A percentile compares a stretch with the other conserved stretches of the same genome.
These are phyloP conservation scores for Solanum sitiens DNA, from an alignment of 257 asterid species.

Conservation along the genomic window DNA sequence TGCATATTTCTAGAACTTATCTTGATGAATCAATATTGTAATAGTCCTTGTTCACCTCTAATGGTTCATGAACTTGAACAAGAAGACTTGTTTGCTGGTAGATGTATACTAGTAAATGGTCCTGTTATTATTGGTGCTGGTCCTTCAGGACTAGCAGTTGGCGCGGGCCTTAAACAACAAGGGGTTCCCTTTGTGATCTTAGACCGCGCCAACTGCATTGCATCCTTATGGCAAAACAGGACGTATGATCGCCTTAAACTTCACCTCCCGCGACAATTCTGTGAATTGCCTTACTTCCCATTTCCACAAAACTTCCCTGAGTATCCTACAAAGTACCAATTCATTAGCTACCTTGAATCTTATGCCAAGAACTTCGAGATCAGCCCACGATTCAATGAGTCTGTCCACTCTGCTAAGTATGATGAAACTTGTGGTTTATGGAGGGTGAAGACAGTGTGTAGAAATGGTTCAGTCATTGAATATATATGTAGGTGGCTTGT, in stretches of 20 bases:
- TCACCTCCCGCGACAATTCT: constrained; percentile 77
- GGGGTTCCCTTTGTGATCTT: constrained; percentile 81
- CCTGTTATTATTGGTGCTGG: constrained; percentile 91
- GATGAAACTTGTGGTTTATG: constrained; percentile 71
- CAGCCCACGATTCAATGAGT: constrained; percentile 54
- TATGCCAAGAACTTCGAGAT: constrained; percentile 47
- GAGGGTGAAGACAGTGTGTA: constrained; percentile 37
- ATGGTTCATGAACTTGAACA: constrained; percentile 17
- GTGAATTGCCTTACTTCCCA: constrained; percentile 63
- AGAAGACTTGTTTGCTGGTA: constrained; percentile 48
- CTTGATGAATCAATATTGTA: constrained; percentile 38
- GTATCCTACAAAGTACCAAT: constrained; percentile 66
- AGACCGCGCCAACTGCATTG: constrained; percentile 85
- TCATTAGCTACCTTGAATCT: constrained; percentile 58
- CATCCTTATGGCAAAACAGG: constrained; percentile 71
- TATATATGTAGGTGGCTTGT: constrained; percentile 83
- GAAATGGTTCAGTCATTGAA: constrained; percentile 21
- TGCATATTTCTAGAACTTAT: background rate
- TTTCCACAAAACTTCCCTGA: constrained; percentile 65
- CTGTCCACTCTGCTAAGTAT: constrained; percentile 48
- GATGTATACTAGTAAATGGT: constrained; percentile 77
- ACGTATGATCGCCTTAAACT: constrained; percentile 85
- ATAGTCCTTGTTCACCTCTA: constrained; percentile 19
- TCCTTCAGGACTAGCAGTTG: constrained; percentile 84
- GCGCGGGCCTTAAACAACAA: constrained; percentile 60